Evolutionary conservation across 345 rosid genomes (phyloP), one percentile per base, ranked within the genome.

Genomic region (Populus nigra): DNA sequence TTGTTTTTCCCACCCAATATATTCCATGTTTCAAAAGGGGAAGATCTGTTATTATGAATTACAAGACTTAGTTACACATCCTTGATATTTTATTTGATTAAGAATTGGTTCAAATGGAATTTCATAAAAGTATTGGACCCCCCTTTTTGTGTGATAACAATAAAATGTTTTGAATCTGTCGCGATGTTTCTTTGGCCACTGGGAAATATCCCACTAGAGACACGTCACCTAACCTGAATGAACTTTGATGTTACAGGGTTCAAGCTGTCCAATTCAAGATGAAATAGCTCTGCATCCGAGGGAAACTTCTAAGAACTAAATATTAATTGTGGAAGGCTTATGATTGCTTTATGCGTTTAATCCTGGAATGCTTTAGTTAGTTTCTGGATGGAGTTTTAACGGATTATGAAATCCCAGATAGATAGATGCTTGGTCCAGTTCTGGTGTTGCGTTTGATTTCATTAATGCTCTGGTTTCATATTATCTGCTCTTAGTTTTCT

Each of bases 281-380:
- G 78, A 63, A 75, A 57, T 47, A 15, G 61, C 62, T 36, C 66
- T 83, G 72, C 81, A 27, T 65, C 69, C 0, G 76, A 75, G 57
- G 73, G 79, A 47, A 65, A 68, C 70, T 75, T 47, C 53, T 57
- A 67, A 77, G 81, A 65, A 65, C 63, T 76, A 73, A 72, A 62
- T 75, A 79, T 79, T 76, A 68, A 72, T n/a, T 80, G 77, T 79
- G 76, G 85, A 73, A 77, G 79, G 81, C 74, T 71, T 74, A 31
- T 65, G 82, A 80, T 72, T 82, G 81, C 83, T 77, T 80, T 79
- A 73, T 81, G 85, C 82, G 18, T 75, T 78, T 83, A 73, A 84
- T 76, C 80, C 68, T 76, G 79, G 81, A 71, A 85, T 78, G 79
- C 69, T 84, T 80, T 68, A 76, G 73, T 70, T 76, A 78, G 80